Base-by-base conservation (phyloP, 139 green algal species). In the Chlorella vulgaris region DNA sequence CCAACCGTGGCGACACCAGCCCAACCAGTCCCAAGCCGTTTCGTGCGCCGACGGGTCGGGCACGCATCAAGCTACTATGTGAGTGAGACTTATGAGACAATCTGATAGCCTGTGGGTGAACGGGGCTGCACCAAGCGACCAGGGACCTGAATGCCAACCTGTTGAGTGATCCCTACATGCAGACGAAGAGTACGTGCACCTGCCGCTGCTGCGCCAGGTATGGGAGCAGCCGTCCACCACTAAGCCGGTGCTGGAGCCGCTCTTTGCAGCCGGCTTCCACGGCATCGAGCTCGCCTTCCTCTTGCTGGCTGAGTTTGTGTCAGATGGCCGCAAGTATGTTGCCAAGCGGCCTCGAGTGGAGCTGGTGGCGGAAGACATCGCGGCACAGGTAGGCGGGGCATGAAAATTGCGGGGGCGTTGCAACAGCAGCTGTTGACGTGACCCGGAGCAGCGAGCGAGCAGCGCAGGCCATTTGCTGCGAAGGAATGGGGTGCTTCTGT, bases 271-370 rank as follows among this genome's bases (percentile, higher is more conserved):
- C 29, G 87, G 71, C 47, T 81, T 91, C 35, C 87, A 91, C 65
- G 87, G 87, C 68, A 89, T 91, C 29, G 87, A 91, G 82, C 81
- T 91, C 6, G 81, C 74, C 29, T 85, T 89, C 68, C 67, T 91
- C 22, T 78, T 91, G 70, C 73, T 91, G 61, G 79, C 87, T 15
- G 51, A 89, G 68, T 91, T 91, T 65, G 38, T 91, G 3, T 47
- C 26, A 18, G 87, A 91, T 40, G 58, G 74, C n/a, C 84, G 87
- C 75, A 83, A 29, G 70, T 91, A 91, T 67, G 84, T 91, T 66
- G 70, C 80, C 58, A 89, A 89, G 86, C 67, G 85, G 2, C 87
- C 84, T 2, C 84, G 87, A 15, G 78, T 88, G 33, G 87, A 91
- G 81, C 50, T 70, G n/a, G 78, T 91, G 39, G 84, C 84, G 0